phyloP scores from a whole-genome alignment of 2,329 filamentous ascomycete species.

The Uncinocarpus reesii region DNA sequence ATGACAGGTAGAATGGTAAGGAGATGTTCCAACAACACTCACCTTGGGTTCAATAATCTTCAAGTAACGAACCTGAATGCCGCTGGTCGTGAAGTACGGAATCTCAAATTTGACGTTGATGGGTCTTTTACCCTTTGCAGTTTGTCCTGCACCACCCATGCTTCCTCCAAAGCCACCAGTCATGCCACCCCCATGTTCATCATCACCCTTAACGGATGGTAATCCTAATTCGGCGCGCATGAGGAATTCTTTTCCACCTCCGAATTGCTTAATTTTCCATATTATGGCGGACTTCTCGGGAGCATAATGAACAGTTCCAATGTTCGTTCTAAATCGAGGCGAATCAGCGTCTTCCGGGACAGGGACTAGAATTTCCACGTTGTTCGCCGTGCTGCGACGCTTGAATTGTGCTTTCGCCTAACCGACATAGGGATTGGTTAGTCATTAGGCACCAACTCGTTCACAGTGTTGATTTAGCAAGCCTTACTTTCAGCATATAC shows the following conservation, averaged over 20 bases:
- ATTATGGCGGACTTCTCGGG: slow-evolving; percentile 96
- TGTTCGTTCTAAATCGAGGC: slow-evolving; percentile 92
- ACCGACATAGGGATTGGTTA: neutral
- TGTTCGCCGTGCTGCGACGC: slow-evolving; percentile 92
- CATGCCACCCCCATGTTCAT: slow-evolving; percentile 94
- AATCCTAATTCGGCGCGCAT: slow-evolving; percentile 95
- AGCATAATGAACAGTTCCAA: slow-evolving; percentile 93
- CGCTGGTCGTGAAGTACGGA: slow-evolving; percentile 99
- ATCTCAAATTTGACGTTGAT: slow-evolving; percentile 99
- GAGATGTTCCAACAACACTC: slow-evolving; percentile 28
- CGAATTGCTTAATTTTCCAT: slow-evolving; percentile 99
- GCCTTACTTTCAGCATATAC: slow-evolving; percentile 80
- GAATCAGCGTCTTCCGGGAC: slow-evolving; percentile 96
- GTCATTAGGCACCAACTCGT: neutral
- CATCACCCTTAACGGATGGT: slow-evolving; percentile 86
- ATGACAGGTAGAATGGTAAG: neutral
- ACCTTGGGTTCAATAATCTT: slow-evolving; percentile 99
- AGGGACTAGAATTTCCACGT: slow-evolving; percentile 94
- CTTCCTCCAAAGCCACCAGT: slow-evolving; percentile 93
- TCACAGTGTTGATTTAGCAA: neutral
- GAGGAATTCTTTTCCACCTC: slow-evolving; percentile 93
- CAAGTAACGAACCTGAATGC: slow-evolving; percentile 94
- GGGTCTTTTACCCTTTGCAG: slow-evolving; percentile 80
- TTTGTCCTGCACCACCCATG: slow-evolving; percentile 77
- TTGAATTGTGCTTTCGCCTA: slow-evolving; percentile 93